phyloP scores from a whole-genome alignment of 768 basidiomycete genomes.

The Favolaschia claudopus region DNA sequence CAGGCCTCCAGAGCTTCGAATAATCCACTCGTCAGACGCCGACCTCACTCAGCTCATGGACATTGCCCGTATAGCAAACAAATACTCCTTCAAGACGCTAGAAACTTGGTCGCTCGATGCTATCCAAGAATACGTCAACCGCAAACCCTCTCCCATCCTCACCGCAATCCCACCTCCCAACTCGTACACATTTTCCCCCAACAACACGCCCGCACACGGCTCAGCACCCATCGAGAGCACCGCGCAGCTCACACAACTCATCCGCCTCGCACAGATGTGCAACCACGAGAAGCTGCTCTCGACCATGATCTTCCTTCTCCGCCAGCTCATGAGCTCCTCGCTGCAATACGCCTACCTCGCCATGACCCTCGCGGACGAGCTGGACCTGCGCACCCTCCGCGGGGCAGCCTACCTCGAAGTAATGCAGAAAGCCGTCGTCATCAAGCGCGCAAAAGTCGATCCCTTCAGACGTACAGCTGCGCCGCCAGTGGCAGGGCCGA shows the following conservation, averaged over 20 bases:
- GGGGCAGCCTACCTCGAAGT: slow-evolving; percentile 77
- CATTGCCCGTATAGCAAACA: slow-evolving; percentile 72
- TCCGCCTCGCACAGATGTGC: slow-evolving; percentile 74
- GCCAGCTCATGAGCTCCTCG: slow-evolving; percentile 67
- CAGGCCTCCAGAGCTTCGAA: slow-evolving; percentile 69
- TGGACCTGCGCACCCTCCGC: slow-evolving; percentile 63
- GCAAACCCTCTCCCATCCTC: slow-evolving; percentile 61
- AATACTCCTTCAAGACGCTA: slow-evolving; percentile 76
- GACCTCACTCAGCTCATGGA: slow-evolving; percentile 65
- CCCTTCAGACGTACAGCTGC: slow-evolving; percentile 28
- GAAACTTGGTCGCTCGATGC: slow-evolving; percentile 80
- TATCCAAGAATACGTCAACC: slow-evolving; percentile 73
- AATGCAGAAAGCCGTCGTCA: slow-evolving; percentile 66
- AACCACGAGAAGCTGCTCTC: slow-evolving; percentile 64
- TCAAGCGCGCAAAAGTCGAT: slow-evolving; percentile 45
- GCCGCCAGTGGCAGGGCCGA: slow-evolving; percentile 7
- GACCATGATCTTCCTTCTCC: slow-evolving; percentile 65
- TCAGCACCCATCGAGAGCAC: slow-evolving; percentile 41
- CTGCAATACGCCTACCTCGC: slow-evolving; percentile 75
- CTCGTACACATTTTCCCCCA: slow-evolving; percentile 39
- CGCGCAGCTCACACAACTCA: slow-evolving; percentile 63
- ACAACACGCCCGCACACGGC: slow-evolving; percentile 20
- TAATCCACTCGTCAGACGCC: slow-evolving; percentile 53
- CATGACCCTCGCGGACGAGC: slow-evolving; percentile 77
- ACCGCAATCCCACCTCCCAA: slow-evolving; percentile 48